These are phyloP conservation scores for Kalmanozyma brasiliensis DNA, from an alignment of 1,284 basidiomycete genomes.

Conservation along the genomic window DNA sequence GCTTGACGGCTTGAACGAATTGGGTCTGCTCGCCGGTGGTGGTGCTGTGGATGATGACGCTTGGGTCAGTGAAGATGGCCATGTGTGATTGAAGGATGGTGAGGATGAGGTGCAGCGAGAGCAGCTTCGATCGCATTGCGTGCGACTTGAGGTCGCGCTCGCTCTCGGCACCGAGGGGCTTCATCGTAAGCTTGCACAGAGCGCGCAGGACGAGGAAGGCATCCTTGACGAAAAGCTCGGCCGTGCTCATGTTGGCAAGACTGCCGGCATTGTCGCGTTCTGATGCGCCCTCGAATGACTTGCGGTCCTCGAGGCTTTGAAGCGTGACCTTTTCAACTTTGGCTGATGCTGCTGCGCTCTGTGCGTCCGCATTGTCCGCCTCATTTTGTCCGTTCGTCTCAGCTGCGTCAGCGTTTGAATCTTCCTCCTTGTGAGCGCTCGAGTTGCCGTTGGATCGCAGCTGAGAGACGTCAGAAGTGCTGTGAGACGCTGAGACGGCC, in stretches of 20 bases:
- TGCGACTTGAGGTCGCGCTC: slow-evolving; percentile 66
- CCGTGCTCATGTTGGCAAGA: slow-evolving; percentile 56
- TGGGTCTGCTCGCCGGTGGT: slow-evolving; percentile 65
- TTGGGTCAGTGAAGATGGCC: slow-evolving; percentile 62
- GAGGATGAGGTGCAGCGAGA: slow-evolving; percentile 65
- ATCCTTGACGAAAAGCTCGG: slow-evolving; percentile 66
- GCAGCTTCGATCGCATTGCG: slow-evolving; percentile 67
- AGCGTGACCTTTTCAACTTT: slow-evolving; percentile 56
- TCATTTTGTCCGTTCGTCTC: slow-evolving; percentile 7
- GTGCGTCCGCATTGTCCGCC: too few relatives aligned
- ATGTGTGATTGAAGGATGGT: slow-evolving; percentile 64
- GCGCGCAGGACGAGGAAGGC: slow-evolving; percentile 66
- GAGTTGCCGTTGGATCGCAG: slow-evolving; percentile 14
- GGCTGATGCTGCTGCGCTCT: slow-evolving; percentile 2
- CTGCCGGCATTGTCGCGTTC: slow-evolving; percentile 57
- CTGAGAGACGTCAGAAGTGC: slow-evolving; percentile 27
- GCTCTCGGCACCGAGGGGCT: slow-evolving; percentile 63
- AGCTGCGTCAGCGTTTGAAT: slow-evolving; percentile 1
- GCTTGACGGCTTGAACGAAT: slow-evolving; percentile 68
- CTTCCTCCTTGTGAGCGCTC: slow-evolving; percentile 2
- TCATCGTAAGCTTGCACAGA: slow-evolving; percentile 68
- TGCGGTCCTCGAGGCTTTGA: slow-evolving; percentile 59
- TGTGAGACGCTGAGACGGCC: slow-evolving; percentile 25
- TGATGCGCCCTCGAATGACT: slow-evolving; percentile 63
- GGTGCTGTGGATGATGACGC: slow-evolving; percentile 63